Percentiles rank a stretch among this genome's conserved stretches.
These are phyloP conservation scores for Leucoagaricus sp. DNA, from an alignment of 1,284 basidiomycete species.

Conservation along the genomic window DNA sequence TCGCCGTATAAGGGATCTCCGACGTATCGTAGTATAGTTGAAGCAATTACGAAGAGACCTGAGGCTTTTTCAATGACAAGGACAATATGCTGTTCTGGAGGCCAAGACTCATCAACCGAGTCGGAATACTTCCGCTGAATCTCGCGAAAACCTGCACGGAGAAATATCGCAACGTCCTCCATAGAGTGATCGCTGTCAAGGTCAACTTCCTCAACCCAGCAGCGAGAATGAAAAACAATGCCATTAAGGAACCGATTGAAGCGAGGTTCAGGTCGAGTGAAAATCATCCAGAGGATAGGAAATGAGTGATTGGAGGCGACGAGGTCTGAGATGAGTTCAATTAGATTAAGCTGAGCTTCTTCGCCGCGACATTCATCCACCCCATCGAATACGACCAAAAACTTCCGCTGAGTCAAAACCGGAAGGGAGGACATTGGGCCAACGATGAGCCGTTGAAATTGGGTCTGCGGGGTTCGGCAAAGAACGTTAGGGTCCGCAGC, in stretches of 20 bases:
- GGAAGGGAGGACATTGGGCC: not conserved
- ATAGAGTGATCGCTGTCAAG: not conserved
- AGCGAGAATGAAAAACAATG: not conserved
- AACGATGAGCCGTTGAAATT: conserved; percentile 5
- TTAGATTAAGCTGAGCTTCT: not conserved
- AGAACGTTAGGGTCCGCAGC: not conserved
- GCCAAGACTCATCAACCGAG: not conserved
- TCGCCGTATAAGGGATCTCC: not conserved
- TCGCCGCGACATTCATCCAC: conserved; percentile 2
- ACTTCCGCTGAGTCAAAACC: not conserved
- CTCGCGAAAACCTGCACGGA: conserved; percentile 1
- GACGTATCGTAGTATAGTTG: not conserved
- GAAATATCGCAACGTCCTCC: not conserved
- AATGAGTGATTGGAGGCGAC: not conserved
- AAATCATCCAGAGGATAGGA: conserved; percentile 1
- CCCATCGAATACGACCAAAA: not conserved
- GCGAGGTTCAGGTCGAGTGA: not conserved
- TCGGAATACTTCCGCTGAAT: not conserved
- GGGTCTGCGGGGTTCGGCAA: not conserved
- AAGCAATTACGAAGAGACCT: not conserved
- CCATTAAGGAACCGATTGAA: not conserved
- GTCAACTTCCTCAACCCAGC: not conserved
- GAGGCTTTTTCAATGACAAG: not conserved
- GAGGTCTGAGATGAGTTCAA: not conserved
- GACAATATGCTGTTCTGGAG: not conserved